Percentiles rank a stretch among this genome's conserved stretches.
Evolutionary conservation across 2,329 filamentous ascomycete species (phyloP).

Genomic region (Stromatinia cepivora): DNA sequence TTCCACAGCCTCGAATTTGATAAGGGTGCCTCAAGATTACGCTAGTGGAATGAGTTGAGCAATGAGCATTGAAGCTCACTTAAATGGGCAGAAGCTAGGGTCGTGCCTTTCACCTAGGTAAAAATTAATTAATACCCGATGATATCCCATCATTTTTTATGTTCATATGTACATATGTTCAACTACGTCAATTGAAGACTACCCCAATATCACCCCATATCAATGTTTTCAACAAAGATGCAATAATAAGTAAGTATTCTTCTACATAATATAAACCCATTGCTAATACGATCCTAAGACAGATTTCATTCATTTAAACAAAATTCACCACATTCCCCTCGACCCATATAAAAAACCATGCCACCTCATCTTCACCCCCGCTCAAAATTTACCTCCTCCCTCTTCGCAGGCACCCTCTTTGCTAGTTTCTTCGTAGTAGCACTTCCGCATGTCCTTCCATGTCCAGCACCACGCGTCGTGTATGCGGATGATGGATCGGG

Average conservation of each 20-base stretch:
- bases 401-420: slow-evolving; percentile 90
- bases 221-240: background rate
- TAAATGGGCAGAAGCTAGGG: background rate
- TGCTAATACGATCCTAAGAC: background rate
- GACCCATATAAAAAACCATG: slow-evolving; percentile 52
- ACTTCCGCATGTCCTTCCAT: slow-evolving; percentile 86
- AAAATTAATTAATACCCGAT: background rate
- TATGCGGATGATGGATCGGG: slow-evolving; percentile 61
- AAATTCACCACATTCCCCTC: slow-evolving; percentile 30
- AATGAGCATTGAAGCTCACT: background rate
- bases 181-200: slow-evolving; percentile 3
- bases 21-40: slow-evolving; percentile 18
- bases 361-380: slow-evolving; percentile 86
- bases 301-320: slow-evolving; percentile 11
- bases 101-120: background rate
- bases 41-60: background rate
- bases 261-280: background rate
- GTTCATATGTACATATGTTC: background rate
- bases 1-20: slow-evolving; percentile 30
- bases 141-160: background rate
- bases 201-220: background rate
- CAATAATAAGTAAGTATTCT: background rate
- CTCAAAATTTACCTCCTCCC: slow-evolving; percentile 87
- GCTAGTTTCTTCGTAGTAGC: slow-evolving; percentile 91
- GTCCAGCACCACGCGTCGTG: slow-evolving; percentile 75